Percentiles rank a stretch among this genome's conserved stretches.
Conservation (phyloP, 495 filamentous ascomycete species). For the Hypoxylon trugodes region DNA sequence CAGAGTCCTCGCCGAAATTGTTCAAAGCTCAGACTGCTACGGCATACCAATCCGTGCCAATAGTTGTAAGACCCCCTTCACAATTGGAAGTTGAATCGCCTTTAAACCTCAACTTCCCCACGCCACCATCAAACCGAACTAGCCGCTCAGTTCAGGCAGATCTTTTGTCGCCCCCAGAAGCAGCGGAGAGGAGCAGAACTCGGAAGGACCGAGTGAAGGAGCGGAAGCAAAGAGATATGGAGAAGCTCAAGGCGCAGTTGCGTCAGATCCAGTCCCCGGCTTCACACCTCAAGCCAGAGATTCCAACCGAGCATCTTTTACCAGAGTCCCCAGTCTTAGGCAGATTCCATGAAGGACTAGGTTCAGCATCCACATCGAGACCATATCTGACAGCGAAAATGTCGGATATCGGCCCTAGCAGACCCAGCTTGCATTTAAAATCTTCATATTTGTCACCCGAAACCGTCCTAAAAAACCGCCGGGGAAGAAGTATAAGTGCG, state of each 20-base stretch:
- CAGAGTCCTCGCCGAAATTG: constrained; percentile 35
- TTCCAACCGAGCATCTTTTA: neutral
- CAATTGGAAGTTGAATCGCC: constrained; percentile 25
- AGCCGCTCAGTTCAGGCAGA: constrained; percentile 16
- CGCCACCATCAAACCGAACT: constrained; percentile 12
- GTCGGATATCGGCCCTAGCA: constrained; percentile 22
- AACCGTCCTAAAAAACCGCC: constrained; percentile 5
- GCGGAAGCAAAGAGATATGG: constrained; percentile 42
- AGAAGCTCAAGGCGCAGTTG: constrained; percentile 20
- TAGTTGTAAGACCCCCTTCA: constrained; percentile 33
- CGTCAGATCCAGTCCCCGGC: constrained; percentile 5
- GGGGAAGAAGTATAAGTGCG: constrained; percentile 14
- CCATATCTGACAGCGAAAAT: constrained; percentile 8
- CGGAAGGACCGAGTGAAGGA: constrained; percentile 41
- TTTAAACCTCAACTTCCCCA: constrained; percentile 32
- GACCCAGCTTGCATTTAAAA: neutral
- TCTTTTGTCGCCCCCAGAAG: constrained; percentile 1
- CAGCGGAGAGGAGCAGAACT: constrained; percentile 8
- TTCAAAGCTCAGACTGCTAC: constrained; percentile 40
- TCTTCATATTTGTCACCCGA: constrained; percentile 9
- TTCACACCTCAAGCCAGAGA: constrained; percentile 2
- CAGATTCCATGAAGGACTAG: constrained; percentile 4
- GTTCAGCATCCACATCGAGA: neutral
- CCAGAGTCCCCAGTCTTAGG: constrained; percentile 22
- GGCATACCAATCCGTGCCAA: constrained; percentile 38